Base-by-base conservation (phyloP, 495 filamentous ascomycete species). In the Annulohypoxylon maeteangense region DNA sequence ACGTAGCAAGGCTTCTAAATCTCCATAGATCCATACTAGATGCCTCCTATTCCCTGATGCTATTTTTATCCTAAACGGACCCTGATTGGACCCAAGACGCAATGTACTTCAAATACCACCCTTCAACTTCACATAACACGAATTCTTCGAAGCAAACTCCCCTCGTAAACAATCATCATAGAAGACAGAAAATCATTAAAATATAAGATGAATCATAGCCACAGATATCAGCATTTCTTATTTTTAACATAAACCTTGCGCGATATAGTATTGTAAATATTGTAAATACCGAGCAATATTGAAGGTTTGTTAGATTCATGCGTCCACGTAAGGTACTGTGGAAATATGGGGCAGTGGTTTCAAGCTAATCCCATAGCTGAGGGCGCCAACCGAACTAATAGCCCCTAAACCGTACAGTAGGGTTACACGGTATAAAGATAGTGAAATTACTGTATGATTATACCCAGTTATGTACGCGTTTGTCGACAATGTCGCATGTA, bases 331-430 rank as follows among this genome's bases (percentile, higher is more conserved):
- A 51, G 48, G 48, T 56, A 55, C 53, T 57, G 56, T 38, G 65
- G 53, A 68, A 62, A 18, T 65, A 14, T 62, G 65, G 65, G 50
- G 48, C 11, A 23, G 36, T 16, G 16, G 70, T 73, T 73, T 73
- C 70, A 73, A 51, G 70, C 70, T 73, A 73, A 68, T 45, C 47
- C 45, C 10, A 29, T 25, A 67, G 62, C 68, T 67, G 64, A 72
- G 59, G 64, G 47, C 60, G 54, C 69, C 64, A 67, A 67, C 22
- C 3, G n/a, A 22, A 47, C 22, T 18, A 31, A 6, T 31, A 16
- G 7, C 66, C 67, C 67, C 55, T 42, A 65, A 53, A 14, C 4
- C 22, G 6, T 47, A 59, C 54, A 29, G 63, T 59, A 45, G 7
- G 23, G 22, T 29, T 23, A 22, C 44, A 66, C 54, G 38, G 54